These are phyloP conservation scores for Clavulina sp. DNA, from an alignment of 768 basidiomycete species.

Conservation along the genomic window DNA sequence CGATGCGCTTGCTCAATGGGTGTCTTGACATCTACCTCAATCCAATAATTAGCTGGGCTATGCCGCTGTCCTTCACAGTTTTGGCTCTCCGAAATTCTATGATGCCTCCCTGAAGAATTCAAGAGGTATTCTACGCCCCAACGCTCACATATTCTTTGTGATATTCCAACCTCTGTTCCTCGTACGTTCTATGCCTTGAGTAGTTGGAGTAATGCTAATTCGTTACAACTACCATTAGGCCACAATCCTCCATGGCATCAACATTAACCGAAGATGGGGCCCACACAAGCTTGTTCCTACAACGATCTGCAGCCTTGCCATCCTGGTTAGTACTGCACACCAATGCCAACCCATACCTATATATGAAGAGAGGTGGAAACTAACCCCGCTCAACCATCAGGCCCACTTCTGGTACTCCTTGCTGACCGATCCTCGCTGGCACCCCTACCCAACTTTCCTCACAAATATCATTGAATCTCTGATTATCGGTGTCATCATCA, in stretches of 20 bases:
- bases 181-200: slow-evolving; percentile 21
- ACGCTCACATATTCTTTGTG: slow-evolving; percentile 54
- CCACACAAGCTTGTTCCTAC: slow-evolving; percentile 58
- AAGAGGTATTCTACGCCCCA: slow-evolving; percentile 41
- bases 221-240: slow-evolving; percentile 23
- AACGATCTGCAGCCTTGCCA: slow-evolving; percentile 37
- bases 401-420: slow-evolving; percentile 4
- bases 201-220: neutral
- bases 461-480: slow-evolving; percentile 38
- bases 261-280: slow-evolving; percentile 44
- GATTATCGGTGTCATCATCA: slow-evolving; percentile 36
- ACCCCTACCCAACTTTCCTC: slow-evolving; percentile 31
- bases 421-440: slow-evolving; percentile 36
- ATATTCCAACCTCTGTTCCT: slow-evolving; percentile 58
- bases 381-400: neutral
- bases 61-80: slow-evolving; percentile 57
- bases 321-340: slow-evolving; percentile 22
- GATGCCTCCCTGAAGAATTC: slow-evolving; percentile 15
- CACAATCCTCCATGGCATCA: slow-evolving; percentile 44
- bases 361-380: neutral
- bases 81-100: slow-evolving; percentile 29
- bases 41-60: slow-evolving; percentile 65
- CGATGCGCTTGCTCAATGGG: neutral
- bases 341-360: neutral
- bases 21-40: neutral